Evolutionary conservation across 2,329 filamentous ascomycete genomes (phyloP).

Genomic region (Coleophoma crateriformis): DNA sequence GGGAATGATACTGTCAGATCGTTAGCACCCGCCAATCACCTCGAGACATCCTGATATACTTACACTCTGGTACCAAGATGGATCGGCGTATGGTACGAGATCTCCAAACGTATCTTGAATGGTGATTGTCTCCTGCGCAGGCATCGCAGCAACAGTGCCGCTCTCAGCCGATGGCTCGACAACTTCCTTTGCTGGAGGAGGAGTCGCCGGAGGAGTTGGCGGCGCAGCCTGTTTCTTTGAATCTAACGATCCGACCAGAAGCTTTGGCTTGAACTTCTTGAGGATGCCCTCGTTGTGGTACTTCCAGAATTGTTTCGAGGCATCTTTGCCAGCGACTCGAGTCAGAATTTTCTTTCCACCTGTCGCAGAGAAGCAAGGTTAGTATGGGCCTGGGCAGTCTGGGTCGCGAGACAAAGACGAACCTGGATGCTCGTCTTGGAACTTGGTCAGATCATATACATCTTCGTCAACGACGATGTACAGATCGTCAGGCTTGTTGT

Average conservation of each 20-base stretch:
- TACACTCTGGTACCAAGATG: conserved; percentile 91
- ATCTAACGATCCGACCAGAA: conserved; percentile 79
- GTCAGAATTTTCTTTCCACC: conserved; percentile 27
- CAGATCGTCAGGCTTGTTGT: conserved; percentile 81
- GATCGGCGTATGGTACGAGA: conserved; percentile 86
- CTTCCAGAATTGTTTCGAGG: conserved; percentile 28
- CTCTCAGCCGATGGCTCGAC: conserved; percentile 54
- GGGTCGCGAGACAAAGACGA: conserved; percentile 22
- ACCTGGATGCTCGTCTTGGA: conserved; percentile 82
- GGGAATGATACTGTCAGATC: conserved; percentile 72
- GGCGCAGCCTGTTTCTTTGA: conserved; percentile 65
- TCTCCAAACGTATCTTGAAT: conserved; percentile 75
- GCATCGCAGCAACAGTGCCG: conserved; percentile 42
- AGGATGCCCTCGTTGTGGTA: conserved; percentile 27
- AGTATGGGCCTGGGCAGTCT: neutral
- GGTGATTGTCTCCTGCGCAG: conserved; percentile 59
- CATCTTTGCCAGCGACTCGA: conserved; percentile 28
- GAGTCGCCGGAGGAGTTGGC: conserved; percentile 42
- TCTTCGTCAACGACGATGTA: conserved; percentile 93
- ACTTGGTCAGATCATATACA: conserved; percentile 90
- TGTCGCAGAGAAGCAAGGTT: conserved; percentile 39
- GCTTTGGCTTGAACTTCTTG: conserved; percentile 76
- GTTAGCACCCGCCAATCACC: conserved; percentile 1
- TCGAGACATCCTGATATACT: conserved; percentile 28
- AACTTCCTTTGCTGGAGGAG: conserved; percentile 36